Base-by-base conservation (phyloP, 352 stramenopile genomes). In the Globisporangium mamillatum region DNA sequence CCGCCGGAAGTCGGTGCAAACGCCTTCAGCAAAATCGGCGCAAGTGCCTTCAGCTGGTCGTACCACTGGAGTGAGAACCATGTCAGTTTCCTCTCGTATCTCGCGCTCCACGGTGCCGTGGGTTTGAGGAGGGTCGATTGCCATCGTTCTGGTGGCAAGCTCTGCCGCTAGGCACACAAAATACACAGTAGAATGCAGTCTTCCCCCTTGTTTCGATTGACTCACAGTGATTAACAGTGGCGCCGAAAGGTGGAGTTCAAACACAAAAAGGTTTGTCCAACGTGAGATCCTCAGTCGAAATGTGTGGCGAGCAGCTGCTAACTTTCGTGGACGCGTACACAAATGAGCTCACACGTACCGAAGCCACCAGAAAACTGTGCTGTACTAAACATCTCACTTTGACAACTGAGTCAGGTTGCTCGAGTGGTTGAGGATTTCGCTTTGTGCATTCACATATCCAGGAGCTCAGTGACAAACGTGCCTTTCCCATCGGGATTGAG, bases 221-320 rank as follows among this genome's bases (percentile, higher is more conserved):
- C 18, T 52, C 18, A 8, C 16, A 46, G 12, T 46, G 38, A 46
- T 46, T 46, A 46, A 46, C 38, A 14, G 12, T 46, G 38, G 36
- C 1, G 32, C 3, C 29, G 76, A 20, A 4, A 64, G 59, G 48
- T 87, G 82, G 16, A 92, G 66, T 6, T 88, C 70, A 27, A 92
- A 59, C 20, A 74, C 29, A 67, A 2, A 88, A 68, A 0, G 78
- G 70, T 41, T 81, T 78, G 29, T 79, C 69, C 25, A 86, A 53
- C 10, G 75, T 75, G 4, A 92, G 58, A 63, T 88, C 73, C 71
- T 92, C 84, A 0, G 80, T 90, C 25, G 79, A 86, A 29, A 90
- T 25, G 52, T 92, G 84, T 5, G 80, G 81, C 22, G 63, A 76
- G 55, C 84, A 92, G 25, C 65, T 67, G n/a, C 81, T 80, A 14